These are phyloP conservation scores for Fragaria vesca DNA, from an alignment of 306 rosid species.

Conservation along the genomic window DNA sequence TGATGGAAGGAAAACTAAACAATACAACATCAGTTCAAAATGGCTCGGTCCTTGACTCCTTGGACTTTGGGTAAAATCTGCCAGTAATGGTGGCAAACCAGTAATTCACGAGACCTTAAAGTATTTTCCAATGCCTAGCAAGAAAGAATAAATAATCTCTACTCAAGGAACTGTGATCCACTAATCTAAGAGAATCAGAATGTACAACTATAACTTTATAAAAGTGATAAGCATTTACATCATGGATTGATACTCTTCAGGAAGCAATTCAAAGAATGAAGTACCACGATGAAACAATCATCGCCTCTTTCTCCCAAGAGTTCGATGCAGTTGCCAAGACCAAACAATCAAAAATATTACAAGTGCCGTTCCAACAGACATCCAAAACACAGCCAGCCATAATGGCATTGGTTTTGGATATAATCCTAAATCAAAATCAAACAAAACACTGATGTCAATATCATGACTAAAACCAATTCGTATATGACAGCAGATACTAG, in stretches of 20 bases:
- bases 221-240: conserved; percentile 66
- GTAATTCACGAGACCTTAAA: conserved; percentile 41
- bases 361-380: conserved; percentile 48
- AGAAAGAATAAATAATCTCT: conserved; percentile 37
- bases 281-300: conserved; percentile 33
- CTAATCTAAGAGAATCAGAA: conserved; percentile 57
- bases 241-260: conserved; percentile 40
- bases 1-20: background rate
- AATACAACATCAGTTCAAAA: conserved; percentile 11
- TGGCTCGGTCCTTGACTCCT: conserved; percentile 27
- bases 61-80: conserved; percentile 19
- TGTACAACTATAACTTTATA: conserved; percentile 50
- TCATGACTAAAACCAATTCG: background rate
- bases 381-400: conserved; percentile 78
- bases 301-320: conserved; percentile 68
- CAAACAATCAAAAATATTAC: conserved; percentile 56
- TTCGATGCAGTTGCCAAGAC: conserved; percentile 78
- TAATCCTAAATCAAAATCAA: conserved; percentile 50
- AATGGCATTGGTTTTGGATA: conserved; percentile 92
- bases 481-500: too few relatives aligned
- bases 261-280: conserved; percentile 69
- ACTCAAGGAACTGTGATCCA: conserved; percentile 52
- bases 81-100: conserved; percentile 33
- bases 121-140: conserved; percentile 33
- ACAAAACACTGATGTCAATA: background rate